Evolutionary conservation across 768 basidiomycete genomes (phyloP), one percentile per base, ranked within the genome.

Genomic region (Epithele typhae): DNA sequence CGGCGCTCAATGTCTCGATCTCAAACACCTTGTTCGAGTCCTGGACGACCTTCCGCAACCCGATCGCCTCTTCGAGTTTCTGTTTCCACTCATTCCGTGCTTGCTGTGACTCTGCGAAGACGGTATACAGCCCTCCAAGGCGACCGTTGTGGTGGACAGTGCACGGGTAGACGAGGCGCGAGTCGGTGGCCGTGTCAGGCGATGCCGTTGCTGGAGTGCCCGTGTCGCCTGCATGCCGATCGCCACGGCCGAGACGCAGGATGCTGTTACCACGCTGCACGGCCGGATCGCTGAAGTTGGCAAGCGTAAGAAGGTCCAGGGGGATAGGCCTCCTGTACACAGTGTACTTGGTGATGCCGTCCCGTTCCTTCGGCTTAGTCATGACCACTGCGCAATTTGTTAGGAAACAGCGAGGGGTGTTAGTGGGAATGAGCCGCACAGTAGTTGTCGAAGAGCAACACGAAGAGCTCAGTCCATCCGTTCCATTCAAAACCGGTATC

Each of bases 1-100:
- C 91, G 17, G 80, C 73, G 61, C 92, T 94, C 45, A 96, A 73
- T 2, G 88, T 89, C 60, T 91, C 89, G 48, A 93, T 78, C 68
- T 97, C 93, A 56, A 97, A 96, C 15, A 91, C 91, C 71, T 92
- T 92, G 66, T 92, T 93, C 21, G 87, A 87, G 60, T 97, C 94
- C 60, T 94, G 87, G 23, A 93, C 91, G 25, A 87, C 82, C 58
- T 79, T 84, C 37, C 94, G 79, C 46, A 95, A 60, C 8, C 83
- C 87, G 42, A 92, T 79, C 14, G 94, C 93, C 63, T 95, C 89
- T 49, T 92, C 82, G 4, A 98, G 68, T 64, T 91, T 93, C 56
- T 80, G 72, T 64, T 90, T 85, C 96, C 96, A 99, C 49, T 94
- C 92, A 7, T 70, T 61, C 2, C 95, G 80, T 2, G 78, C 78